A percentile compares a stretch with the other conserved stretches of the same genome.
These are phyloP conservation scores for Jatropha podagrica DNA, from an alignment of 441 rosid species.

Conservation along the genomic window DNA sequence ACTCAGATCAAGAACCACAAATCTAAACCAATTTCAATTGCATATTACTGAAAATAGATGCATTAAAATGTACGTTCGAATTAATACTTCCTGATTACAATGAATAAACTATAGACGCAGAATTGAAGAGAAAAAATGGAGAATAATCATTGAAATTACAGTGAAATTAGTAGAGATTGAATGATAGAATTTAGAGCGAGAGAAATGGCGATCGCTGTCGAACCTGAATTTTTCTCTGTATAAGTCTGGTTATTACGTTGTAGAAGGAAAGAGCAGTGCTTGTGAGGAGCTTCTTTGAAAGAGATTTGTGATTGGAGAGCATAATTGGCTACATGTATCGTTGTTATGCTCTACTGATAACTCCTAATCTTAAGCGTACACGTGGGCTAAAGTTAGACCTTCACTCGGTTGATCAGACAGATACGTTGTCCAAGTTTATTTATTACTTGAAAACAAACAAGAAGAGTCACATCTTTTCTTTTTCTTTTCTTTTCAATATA, in stretches of 20 bases:
- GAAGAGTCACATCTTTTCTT: too few relatives aligned
- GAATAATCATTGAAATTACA: neutral
- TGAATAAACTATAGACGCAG: too few relatives aligned
- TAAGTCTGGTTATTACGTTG: neutral
- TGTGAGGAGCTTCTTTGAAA: neutral
- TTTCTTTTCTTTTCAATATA: too few relatives aligned
- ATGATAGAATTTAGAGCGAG: neutral
- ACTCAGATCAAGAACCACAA: constrained; percentile 12
- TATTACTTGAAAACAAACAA: too few relatives aligned
- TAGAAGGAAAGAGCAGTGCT: neutral
- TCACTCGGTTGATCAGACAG: neutral
- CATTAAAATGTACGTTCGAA: neutral
- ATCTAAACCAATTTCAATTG: neutral
- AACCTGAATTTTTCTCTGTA: neutral
- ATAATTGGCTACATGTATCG: neutral
- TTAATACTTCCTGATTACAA: neutral
- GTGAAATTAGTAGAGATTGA: neutral
- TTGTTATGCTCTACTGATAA: neutral
- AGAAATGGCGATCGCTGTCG: neutral
- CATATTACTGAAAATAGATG: neutral
- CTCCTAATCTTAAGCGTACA: constrained; percentile 4
- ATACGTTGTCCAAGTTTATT: too few relatives aligned
- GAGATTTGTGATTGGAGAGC: constrained; percentile 21
- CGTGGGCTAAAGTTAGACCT: neutral
- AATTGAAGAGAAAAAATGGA: neutral